phyloP scores from a whole-genome alignment of 2,329 filamentous ascomycete genomes.

The Sclerotinia minor region DNA sequence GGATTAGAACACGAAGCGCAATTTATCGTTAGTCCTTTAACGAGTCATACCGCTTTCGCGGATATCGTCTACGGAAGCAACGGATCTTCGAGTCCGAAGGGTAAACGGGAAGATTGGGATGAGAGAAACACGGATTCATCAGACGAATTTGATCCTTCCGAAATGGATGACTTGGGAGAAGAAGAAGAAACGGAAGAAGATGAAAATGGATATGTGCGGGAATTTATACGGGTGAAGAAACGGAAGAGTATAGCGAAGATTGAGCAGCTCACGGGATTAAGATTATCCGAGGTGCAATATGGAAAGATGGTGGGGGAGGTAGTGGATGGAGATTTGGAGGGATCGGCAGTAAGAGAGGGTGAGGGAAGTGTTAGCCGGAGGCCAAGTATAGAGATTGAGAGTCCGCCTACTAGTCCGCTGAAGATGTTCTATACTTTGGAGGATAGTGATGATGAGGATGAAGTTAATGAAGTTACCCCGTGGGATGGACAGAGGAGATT shows the following conservation, averaged over 20 bases:
- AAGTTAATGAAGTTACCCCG: constrained; percentile 8
- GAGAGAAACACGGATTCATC: neutral
- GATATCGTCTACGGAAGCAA: neutral
- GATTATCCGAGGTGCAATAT: constrained; percentile 22
- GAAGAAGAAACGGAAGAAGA: constrained; percentile 23
- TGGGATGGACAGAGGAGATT: constrained; percentile 3
- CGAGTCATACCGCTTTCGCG: constrained; percentile 9
- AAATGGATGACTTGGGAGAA: neutral
- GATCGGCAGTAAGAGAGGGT: neutral
- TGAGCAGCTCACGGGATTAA: constrained; percentile 22
- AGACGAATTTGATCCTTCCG: neutral
- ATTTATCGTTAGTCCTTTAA: constrained; percentile 18
- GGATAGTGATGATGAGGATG: constrained; percentile 19
- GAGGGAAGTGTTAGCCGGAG: neutral
- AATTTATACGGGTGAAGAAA: constrained; percentile 21
- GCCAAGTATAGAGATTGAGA: constrained; percentile 15
- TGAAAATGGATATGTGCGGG: constrained; percentile 13
- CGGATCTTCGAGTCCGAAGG: neutral
- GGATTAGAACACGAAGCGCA: constrained; percentile 21
- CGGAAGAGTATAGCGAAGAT: constrained; percentile 25
- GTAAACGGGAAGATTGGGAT: neutral
- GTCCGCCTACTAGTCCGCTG: constrained; percentile 26
- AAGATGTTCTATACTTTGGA: constrained; percentile 23
- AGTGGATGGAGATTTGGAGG: neutral
- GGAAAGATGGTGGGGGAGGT: constrained; percentile 23